phyloP scores from a whole-genome alignment of 306 rosid species.

The Castanopsis chinensis region DNA sequence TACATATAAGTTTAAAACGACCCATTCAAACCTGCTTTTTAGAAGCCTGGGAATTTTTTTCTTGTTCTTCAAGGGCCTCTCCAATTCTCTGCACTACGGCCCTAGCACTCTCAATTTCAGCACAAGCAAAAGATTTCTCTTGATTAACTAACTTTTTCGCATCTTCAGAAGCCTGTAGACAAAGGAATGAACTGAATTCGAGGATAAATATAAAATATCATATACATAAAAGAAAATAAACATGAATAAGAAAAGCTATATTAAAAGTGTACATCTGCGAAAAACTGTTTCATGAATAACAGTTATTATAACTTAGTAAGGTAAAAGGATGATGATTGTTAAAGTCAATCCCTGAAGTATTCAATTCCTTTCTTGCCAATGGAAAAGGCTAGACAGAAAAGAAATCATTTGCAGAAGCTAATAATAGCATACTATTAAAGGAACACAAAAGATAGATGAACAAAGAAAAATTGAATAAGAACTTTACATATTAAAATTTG shows the following conservation, averaged over 20 bases:
- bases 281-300: not conserved
- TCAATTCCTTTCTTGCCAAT: no score
- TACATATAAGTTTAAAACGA: conserved; percentile 3
- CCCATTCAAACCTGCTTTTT: conserved; percentile 55
- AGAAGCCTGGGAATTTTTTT: conserved; percentile 55
- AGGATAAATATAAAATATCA: not conserved
- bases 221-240: not conserved
- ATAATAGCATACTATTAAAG: no score
- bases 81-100: conserved; percentile 90
- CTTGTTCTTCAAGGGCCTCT: conserved; percentile 90
- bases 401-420: no score
- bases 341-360: no score
- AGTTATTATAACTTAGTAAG: no score
- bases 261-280: not conserved
- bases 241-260: not conserved
- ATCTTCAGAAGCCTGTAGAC: conserved; percentile 86
- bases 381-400: no score
- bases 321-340: no score
- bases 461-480: no score
- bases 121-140: conserved; percentile 96
- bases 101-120: conserved; percentile 96
- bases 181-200: conserved; percentile 5
- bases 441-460: no score
- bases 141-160: conserved; percentile 94
- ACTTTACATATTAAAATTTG: no score